Evolutionary conservation across 2,329 filamentous ascomycete species (phyloP), one percentile per base, ranked within the genome.

Genomic region (Xylariales sp.): DNA sequence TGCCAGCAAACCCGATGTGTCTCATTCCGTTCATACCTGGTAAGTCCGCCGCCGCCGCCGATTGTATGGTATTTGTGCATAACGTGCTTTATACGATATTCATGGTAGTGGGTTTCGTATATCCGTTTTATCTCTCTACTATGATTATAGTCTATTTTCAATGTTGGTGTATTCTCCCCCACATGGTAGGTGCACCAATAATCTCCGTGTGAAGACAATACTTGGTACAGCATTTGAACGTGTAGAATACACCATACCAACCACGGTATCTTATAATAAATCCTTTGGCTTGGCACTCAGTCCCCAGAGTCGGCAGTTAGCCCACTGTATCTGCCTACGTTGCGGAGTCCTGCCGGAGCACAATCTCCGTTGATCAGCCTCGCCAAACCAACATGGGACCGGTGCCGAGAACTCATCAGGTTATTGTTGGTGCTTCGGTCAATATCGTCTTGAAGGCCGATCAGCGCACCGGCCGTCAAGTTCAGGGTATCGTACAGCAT

Each of bases 361-460:
- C n/a, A 59, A 41, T 46, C 36, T 12, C 3, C 3, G 18, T 45
- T 32, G n/a, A 28, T 36, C 55, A 46, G 55, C 28, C 28, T 52
- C n/a, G 28, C 36, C 39, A 3, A 56, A 18, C 3, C 30, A 39
- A 46, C 34, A 71, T 69, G 69, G 45, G 23, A 9, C 49, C 50
- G 3, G 83, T 88, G 9, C 86, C 86, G 0, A 83, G 78, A 4
- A 78, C 77, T n/a, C 75, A 76, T 10, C 80, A 89, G 69, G 89
- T 93, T 36, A 71, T 86, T 4, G 84, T 85, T 0, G 91, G 91
- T 43, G 87, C 89, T 3, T 70, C 76, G 3, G 92, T 94, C 61
- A 91, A 89, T 56, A 92, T 95, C 63, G 83, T 94, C 0, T 84
- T 94, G 39, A 95, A 95, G 75, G 83, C 86, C 68, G 92, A 95